Evolutionary conservation across 495 filamentous ascomycete species (phyloP).

Genomic region (Elaphomyces granulatus): DNA sequence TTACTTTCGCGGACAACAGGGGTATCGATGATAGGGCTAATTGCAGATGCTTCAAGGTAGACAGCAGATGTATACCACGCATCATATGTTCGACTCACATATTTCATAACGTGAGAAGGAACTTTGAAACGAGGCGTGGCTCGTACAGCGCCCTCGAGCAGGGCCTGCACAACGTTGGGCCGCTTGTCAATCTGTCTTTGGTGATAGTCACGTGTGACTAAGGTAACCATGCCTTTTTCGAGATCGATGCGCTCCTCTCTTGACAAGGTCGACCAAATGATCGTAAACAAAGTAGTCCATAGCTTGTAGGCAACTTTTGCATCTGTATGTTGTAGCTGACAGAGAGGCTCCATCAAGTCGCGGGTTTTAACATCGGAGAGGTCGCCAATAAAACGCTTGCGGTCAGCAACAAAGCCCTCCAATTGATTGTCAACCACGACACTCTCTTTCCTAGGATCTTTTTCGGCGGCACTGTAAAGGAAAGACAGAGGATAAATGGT

Average conservation of each 20-base stretch:
- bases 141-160: slow-evolving; percentile 71
- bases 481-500: slow-evolving; percentile 54
- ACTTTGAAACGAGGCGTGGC: slow-evolving; percentile 76
- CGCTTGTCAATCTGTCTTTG: slow-evolving; percentile 82
- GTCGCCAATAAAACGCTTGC: slow-evolving; percentile 68
- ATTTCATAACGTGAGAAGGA: slow-evolving; percentile 91
- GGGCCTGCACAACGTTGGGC: slow-evolving; percentile 84
- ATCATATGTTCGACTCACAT: slow-evolving; percentile 78
- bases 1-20: slow-evolving; percentile 76
- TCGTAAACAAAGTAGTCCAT: slow-evolving; percentile 82
- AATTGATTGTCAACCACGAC: slow-evolving; percentile 67
- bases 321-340: slow-evolving; percentile 90
- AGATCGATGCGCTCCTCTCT: slow-evolving; percentile 85
- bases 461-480: slow-evolving; percentile 45
- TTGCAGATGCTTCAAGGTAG: slow-evolving; percentile 70
- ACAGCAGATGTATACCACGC: slow-evolving; percentile 85
- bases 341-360: slow-evolving; percentile 80
- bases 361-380: slow-evolving; percentile 69
- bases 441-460: slow-evolving; percentile 56
- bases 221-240: slow-evolving; percentile 68
- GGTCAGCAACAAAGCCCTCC: slow-evolving; percentile 61
- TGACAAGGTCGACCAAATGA: slow-evolving; percentile 79
- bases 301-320: slow-evolving; percentile 62
- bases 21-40: slow-evolving; percentile 73
- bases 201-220: slow-evolving; percentile 92